A percentile compares a stretch with the other conserved stretches of the same genome.
Conservation (phyloP, 352 stramenopile species). For the Pythium insidiosum region DNA sequence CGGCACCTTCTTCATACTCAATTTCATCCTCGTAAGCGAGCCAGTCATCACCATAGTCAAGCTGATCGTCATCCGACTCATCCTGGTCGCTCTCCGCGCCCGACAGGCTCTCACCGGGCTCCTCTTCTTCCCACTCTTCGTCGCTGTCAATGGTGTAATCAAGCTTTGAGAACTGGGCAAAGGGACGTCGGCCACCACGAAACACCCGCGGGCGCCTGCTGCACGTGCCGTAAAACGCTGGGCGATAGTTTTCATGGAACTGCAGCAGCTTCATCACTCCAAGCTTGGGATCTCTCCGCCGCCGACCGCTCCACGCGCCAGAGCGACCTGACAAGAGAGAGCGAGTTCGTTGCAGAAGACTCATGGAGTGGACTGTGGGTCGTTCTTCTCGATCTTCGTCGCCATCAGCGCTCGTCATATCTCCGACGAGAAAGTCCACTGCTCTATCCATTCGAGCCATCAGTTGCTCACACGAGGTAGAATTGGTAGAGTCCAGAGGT, state of each 20-base stretch:
- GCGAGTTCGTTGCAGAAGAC: slow-evolving; percentile 15
- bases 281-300: slow-evolving; percentile 41
- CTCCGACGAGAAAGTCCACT: slow-evolving; percentile 18
- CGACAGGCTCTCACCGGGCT: slow-evolving; percentile 77
- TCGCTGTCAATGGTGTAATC: slow-evolving; percentile 82
- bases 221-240: slow-evolving; percentile 77
- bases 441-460: slow-evolving; percentile 50
- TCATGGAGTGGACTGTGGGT: no score
- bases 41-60: slow-evolving; percentile 84
- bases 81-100: slow-evolving; percentile 55
- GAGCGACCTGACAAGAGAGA: slow-evolving; percentile 12
- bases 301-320: slow-evolving; percentile 40
- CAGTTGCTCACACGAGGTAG: no score
- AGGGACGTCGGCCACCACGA: slow-evolving; percentile 49
- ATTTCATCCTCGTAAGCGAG: slow-evolving; percentile 85
- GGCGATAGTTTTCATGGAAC: slow-evolving; percentile 79
- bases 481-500: no score
- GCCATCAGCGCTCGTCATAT: slow-evolving; percentile 1
- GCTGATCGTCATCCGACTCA: slow-evolving; percentile 67
- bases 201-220: slow-evolving; percentile 43
- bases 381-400: no score
- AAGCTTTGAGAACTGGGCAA: slow-evolving; percentile 50
- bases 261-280: slow-evolving; percentile 83
- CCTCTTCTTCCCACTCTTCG: slow-evolving; percentile 86
- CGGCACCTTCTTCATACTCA: slow-evolving; percentile 47